Base-by-base conservation (phyloP, 176 grass and related monocot genomes). In the Guadua angustifolia region DNA sequence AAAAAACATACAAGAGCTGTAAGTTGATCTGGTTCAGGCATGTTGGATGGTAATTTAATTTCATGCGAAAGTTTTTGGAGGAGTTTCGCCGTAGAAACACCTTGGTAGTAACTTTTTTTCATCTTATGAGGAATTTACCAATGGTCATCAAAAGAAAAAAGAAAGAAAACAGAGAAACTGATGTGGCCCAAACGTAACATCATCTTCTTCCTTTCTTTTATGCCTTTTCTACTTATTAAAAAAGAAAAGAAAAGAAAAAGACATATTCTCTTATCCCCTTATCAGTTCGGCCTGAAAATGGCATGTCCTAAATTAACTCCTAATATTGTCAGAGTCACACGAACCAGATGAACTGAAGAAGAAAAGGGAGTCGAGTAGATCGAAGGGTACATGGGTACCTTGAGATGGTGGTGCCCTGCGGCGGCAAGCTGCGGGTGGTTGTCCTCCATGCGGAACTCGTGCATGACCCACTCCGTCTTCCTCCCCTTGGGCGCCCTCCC, bases 391-490 rank as follows among this genome's bases (percentile, higher is more conserved):
- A 44, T 44, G 9, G 9, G 43, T 44, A 44, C 43, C 9, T 44
- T 44, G 43, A 44, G 43, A 44, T 44, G 43, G 43, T 44, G 43
- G 43, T 44, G 39, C 43, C 43, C 8, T 44, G 43, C 43, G 43
- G 43, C 43, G 85, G 50, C 5, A 32, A 6, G 59, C 49, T 81
- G 69, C 17, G 55, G 75, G 43, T 46, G 66, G 75, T 18, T 66
- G 29, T 5, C 63, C 17, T 94, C 87, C 64, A 88, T 86, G 71
- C 94, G 89, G 78, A 97, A 94, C 89, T 97, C 94, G 53, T 94
- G 87, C 94, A 94, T 94, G 85, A 97, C 67, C 89, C 89, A 97
- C 56, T 92, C 83, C 7, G 87, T 94, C 87, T 92, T 97, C 77
- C 6, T 92, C 2, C 94, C 94, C 24, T 75, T 69, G 1, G 94